A percentile compares a stretch with the other conserved stretches of the same genome.
phyloP scores from a whole-genome alignment of 2,329 filamentous ascomycete genomes.

The Penicillium nordicum region DNA sequence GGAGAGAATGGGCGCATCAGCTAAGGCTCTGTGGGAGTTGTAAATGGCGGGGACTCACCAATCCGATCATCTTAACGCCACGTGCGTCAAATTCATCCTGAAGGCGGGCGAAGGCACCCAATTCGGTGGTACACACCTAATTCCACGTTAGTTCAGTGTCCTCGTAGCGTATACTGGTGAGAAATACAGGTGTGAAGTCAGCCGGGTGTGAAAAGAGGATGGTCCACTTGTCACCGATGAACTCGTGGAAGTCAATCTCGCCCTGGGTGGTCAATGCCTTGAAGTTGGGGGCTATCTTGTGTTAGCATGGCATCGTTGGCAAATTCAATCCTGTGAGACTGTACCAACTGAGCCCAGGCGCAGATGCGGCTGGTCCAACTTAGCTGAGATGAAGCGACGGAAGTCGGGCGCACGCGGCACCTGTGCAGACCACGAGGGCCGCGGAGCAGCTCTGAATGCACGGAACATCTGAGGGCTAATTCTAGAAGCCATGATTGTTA shows the following conservation, averaged over 20 bases:
- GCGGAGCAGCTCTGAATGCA: slow-evolving; percentile 24
- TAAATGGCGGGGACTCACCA: slow-evolving; percentile 45
- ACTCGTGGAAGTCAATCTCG: slow-evolving; percentile 66
- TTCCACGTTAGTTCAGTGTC: neutral
- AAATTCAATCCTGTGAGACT: neutral
- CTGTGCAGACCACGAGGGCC: slow-evolving; percentile 18
- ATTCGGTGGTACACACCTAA: slow-evolving; percentile 75
- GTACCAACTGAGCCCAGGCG: slow-evolving; percentile 37
- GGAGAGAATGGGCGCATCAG: neutral
- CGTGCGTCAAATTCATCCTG: slow-evolving; percentile 84
- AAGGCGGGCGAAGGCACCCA: slow-evolving; percentile 87
- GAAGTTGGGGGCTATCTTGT: slow-evolving; percentile 59
- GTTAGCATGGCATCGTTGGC: neutral
- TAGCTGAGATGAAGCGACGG: slow-evolving; percentile 29
- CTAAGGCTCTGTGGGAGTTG: neutral
- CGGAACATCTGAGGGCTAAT: slow-evolving; percentile 28
- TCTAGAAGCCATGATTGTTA: slow-evolving; percentile 27
- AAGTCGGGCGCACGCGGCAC: slow-evolving; percentile 26
- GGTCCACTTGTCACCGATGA: slow-evolving; percentile 65
- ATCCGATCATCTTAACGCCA: slow-evolving; percentile 84
- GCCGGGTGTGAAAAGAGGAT: slow-evolving; percentile 67
- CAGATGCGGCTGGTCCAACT: slow-evolving; percentile 34
- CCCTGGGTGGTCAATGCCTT: slow-evolving; percentile 63
- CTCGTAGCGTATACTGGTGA: neutral
- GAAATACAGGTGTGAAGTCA: slow-evolving; percentile 83